Evolutionary conservation across 495 filamentous ascomycete genomes (phyloP).

Genomic region (Penicillium malachiteum): DNA sequence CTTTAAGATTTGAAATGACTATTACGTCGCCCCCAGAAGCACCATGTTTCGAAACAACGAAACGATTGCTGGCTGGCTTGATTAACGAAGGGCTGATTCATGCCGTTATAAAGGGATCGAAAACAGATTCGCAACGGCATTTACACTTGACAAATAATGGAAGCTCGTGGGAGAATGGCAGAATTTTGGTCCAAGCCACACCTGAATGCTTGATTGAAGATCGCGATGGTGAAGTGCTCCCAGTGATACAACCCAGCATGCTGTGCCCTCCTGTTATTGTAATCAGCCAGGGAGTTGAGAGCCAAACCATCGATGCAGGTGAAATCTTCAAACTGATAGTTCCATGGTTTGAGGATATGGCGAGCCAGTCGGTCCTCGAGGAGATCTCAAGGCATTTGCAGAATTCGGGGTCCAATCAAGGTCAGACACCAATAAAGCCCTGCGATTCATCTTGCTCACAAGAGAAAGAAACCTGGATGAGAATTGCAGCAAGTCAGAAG

Average conservation of each 20-base stretch:
- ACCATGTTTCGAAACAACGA: slow-evolving; percentile 11
- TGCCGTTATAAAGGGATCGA: not conserved
- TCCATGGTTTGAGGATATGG: slow-evolving; percentile 3
- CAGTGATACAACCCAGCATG: slow-evolving; percentile 5
- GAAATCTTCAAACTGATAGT: not conserved
- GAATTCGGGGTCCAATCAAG: slow-evolving; percentile 11
- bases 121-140: not conserved
- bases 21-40: not conserved
- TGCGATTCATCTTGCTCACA: not conserved
- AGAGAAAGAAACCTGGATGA: slow-evolving; percentile 7
- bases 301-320: slow-evolving; percentile 18
- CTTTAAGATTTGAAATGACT: not conserved
- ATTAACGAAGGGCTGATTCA: slow-evolving; percentile 11
- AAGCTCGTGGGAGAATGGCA: not conserved
- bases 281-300: slow-evolving; percentile 10
- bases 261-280: slow-evolving; percentile 3
- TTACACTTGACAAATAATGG: not conserved
- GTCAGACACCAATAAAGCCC: not conserved
- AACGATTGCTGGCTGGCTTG: slow-evolving; percentile 8
- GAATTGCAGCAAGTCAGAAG: not conserved
- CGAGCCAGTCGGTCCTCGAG: not conserved
- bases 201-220: not conserved
- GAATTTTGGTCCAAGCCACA: not conserved
- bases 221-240: not conserved
- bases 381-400: slow-evolving; percentile 1